These are phyloP conservation scores for Omphalotus guepiniiformis DNA, from an alignment of 768 basidiomycete species.

Conservation along the genomic window DNA sequence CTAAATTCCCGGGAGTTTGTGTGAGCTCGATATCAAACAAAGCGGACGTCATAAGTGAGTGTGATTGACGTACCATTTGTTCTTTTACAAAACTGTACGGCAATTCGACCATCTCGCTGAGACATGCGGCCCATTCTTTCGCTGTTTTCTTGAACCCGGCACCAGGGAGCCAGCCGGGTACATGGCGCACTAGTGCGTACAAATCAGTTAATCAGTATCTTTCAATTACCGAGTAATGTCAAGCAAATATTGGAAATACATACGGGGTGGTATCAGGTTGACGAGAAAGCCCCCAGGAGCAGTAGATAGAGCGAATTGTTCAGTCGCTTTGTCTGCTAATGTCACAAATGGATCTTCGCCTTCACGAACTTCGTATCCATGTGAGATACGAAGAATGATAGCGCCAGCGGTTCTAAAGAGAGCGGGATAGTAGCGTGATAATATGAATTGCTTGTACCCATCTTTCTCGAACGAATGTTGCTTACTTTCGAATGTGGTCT, in stretches of 20 bases:
- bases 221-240: too few species aligned
- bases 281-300: conserved; percentile 45
- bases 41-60: not conserved
- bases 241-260: too few species aligned
- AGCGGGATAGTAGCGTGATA: not conserved
- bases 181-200: conserved; percentile 45
- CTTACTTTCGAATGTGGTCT: conserved; percentile 34
- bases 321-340: conserved; percentile 30
- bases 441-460: too few species aligned
- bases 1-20: too few species aligned
- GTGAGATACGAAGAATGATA: conserved; percentile 39
- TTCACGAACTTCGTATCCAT: conserved; percentile 39
- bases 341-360: conserved; percentile 35
- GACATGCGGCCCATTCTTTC: conserved; percentile 36
- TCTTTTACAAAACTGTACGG: conserved; percentile 42
- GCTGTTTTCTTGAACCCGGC: conserved; percentile 48
- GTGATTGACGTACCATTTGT: conserved; percentile 33
- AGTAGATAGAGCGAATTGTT: conserved; percentile 15
- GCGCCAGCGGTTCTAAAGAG: conserved; percentile 36
- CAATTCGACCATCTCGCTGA: conserved; percentile 41
- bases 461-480: not conserved
- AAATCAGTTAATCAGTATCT: too few species aligned
- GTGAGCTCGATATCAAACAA: not conserved
- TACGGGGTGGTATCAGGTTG: conserved; percentile 44
- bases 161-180: conserved; percentile 59